These are phyloP conservation scores for Suillus fuscotomentosus DNA, from an alignment of 768 basidiomycete species.

Conservation along the genomic window DNA sequence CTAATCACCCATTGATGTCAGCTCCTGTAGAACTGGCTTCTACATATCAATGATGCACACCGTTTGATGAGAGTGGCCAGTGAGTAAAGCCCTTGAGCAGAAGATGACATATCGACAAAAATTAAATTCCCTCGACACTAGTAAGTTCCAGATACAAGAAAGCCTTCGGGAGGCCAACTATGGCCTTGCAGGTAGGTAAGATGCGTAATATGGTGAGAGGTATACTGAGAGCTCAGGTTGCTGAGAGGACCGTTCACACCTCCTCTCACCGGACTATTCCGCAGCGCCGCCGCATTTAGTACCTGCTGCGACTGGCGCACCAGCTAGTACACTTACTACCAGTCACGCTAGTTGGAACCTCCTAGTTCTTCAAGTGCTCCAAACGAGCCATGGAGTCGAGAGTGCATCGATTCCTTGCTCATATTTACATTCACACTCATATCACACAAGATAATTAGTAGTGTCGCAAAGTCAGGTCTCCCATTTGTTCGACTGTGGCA, in stretches of 20 bases:
- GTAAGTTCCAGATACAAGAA: neutral
- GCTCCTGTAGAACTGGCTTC: conserved; percentile 4
- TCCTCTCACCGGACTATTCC: conserved; percentile 20
- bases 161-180: neutral
- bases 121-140: neutral
- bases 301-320: no score
- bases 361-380: no score
- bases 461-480: no score
- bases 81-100: conserved; percentile 60
- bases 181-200: neutral
- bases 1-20: conserved; percentile 36
- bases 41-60: conserved; percentile 35
- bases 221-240: neutral
- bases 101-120: conserved; percentile 26
- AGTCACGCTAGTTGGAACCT: no score
- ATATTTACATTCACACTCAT: no score
- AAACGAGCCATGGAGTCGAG: no score
- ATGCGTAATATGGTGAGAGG: neutral
- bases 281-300: neutral
- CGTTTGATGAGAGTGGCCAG: conserved; percentile 83
- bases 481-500: no score
- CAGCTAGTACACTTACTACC: no score
- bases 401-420: no score
- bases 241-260: neutral
- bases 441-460: no score